Percentiles rank a stretch among this genome's conserved stretches.
Evolutionary conservation across 768 basidiomycete genomes (phyloP).

Genomic region (Suillus brevipes): DNA sequence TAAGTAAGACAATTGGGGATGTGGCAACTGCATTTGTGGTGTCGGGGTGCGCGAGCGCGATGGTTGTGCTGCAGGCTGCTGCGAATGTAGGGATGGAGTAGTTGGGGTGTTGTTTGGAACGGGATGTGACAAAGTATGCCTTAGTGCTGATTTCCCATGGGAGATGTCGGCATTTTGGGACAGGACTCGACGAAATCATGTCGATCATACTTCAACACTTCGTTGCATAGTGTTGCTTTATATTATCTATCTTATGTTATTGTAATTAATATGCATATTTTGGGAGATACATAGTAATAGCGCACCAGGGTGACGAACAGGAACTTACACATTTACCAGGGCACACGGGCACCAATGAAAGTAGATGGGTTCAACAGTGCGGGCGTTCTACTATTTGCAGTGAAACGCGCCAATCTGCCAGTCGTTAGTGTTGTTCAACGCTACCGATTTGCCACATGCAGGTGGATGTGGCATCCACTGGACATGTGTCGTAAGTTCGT

Average conservation of each 20-base stretch:
- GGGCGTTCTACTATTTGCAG: neutral
- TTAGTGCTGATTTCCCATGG: neutral
- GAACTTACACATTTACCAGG: neutral
- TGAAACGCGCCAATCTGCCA: neutral
- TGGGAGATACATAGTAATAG: neutral
- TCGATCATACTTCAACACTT: neutral
- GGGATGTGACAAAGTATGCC: neutral
- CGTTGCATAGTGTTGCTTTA: neutral
- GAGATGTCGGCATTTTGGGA: neutral
- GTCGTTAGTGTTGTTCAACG: neutral
- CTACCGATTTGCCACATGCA: neutral
- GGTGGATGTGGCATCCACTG: neutral
- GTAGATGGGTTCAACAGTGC: neutral
- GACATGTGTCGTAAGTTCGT: neutral
- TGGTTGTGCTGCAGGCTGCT: constrained; percentile 72
- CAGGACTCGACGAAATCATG: neutral
- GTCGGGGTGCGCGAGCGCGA: constrained; percentile 45
- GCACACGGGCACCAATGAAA: neutral
- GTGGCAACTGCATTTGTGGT: constrained; percentile 80
- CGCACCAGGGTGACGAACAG: neutral
- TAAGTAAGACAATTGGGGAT: constrained; percentile 84
- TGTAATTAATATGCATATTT: neutral
- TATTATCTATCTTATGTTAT: neutral
- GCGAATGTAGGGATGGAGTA: constrained; percentile 20
- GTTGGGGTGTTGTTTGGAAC: neutral